Conservation (phyloP, 768 basidiomycete genomes). For the Termitomyces sp. region DNA sequence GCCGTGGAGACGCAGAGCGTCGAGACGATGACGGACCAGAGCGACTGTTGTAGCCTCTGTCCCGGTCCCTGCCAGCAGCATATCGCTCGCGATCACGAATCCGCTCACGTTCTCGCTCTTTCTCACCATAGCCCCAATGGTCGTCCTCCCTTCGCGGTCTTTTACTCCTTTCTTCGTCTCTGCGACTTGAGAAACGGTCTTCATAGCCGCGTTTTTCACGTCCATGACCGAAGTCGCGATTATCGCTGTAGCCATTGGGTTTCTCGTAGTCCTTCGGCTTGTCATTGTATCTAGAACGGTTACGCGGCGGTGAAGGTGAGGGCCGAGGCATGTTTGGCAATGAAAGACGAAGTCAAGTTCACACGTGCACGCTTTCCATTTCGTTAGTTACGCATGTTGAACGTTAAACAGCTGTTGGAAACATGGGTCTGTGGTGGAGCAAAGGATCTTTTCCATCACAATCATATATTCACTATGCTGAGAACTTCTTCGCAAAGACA, state of each 20-base stretch:
- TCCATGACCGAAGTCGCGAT: conserved; percentile 10
- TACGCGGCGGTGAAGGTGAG: conserved; percentile 15
- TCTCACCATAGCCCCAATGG: conserved; percentile 17
- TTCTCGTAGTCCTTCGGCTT: background rate
- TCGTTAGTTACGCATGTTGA: background rate
- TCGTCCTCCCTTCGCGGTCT: conserved; percentile 10
- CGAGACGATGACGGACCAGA: conserved; percentile 26
- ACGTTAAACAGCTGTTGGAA: background rate
- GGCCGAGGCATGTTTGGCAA: conserved; percentile 14
- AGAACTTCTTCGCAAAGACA: background rate
- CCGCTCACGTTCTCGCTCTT: conserved; percentile 37
- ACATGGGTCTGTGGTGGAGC: background rate
- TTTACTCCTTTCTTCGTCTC: conserved; percentile 7
- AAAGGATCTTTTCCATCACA: background rate
- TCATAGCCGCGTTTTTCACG: conserved; percentile 9
- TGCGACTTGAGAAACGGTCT: conserved; percentile 4
- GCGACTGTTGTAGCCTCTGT: conserved; percentile 19
- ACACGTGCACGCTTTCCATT: background rate
- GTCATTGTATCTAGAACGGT: conserved; percentile 16
- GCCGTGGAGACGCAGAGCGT: conserved; percentile 64
- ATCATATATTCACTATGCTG: background rate
- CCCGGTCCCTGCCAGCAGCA: conserved; percentile 22
- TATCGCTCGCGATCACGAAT: conserved; percentile 41
- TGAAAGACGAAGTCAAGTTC: background rate
- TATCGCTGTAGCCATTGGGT: conserved; percentile 5